Conservation (phyloP, 768 basidiomycete genomes). For the Pisolithus tinctorius region DNA sequence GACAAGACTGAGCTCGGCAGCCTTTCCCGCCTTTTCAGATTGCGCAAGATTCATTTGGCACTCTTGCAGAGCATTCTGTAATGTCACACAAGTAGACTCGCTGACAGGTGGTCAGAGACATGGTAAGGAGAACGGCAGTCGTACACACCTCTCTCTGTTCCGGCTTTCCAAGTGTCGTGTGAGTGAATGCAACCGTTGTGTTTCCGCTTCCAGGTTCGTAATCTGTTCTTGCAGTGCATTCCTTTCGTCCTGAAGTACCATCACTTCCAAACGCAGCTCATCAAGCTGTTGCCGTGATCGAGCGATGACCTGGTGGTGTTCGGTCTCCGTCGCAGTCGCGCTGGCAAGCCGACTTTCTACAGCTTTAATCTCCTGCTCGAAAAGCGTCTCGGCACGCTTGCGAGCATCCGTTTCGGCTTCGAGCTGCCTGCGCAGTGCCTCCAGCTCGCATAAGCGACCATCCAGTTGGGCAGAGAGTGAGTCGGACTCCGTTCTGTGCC, state of each 20-base stretch:
- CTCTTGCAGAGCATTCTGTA: slow-evolving; percentile 35
- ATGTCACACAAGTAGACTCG: slow-evolving; percentile 35
- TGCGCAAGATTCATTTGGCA: slow-evolving; percentile 39
- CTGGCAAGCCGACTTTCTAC: slow-evolving; percentile 20
- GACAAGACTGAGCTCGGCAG: slow-evolving; percentile 60
- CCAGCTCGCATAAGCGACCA: slow-evolving; percentile 29
- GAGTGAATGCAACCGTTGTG: slow-evolving; percentile 57
- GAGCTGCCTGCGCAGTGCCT: slow-evolving; percentile 31
- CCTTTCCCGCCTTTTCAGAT: slow-evolving; percentile 51
- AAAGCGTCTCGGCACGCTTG: slow-evolving; percentile 24
- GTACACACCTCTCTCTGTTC: slow-evolving; percentile 50
- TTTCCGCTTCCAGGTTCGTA: slow-evolving; percentile 56
- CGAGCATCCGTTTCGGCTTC: slow-evolving; percentile 32
- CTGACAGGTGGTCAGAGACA: slow-evolving; percentile 29
- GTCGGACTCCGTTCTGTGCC: slow-evolving; percentile 24
- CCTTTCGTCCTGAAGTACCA: slow-evolving; percentile 44
- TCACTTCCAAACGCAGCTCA: slow-evolving; percentile 30
- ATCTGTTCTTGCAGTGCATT: slow-evolving; percentile 44
- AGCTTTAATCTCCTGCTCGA: slow-evolving; percentile 19
- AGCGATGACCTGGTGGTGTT: slow-evolving; percentile 32
- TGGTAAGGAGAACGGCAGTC: neutral
- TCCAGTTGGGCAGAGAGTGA: slow-evolving; percentile 33
- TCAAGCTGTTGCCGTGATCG: slow-evolving; percentile 35
- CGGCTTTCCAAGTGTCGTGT: slow-evolving; percentile 58
- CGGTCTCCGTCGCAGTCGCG: slow-evolving; percentile 28